Evolutionary conservation across 148 eudicot species (phyloP).

Genomic region (Selenicereus undatus): DNA sequence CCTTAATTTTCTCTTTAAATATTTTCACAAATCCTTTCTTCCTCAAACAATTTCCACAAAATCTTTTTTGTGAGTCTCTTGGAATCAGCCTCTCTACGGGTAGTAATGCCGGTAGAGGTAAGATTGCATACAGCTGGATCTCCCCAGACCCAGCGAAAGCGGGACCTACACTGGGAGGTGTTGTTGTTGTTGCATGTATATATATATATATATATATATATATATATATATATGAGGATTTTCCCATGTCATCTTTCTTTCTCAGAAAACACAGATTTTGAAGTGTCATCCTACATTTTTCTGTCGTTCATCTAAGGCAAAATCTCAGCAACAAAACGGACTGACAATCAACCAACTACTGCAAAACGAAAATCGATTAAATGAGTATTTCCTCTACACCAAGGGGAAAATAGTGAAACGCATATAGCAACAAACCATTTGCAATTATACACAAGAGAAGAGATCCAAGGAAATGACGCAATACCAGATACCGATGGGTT

Average conservation of each 20-base stretch:
- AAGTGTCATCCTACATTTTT: neutral
- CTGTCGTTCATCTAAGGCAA: constrained; percentile 1
- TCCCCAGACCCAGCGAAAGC: too few species aligned
- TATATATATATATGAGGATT: neutral
- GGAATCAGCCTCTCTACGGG: too few species aligned
- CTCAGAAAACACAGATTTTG: neutral
- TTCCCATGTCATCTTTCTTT: neutral
- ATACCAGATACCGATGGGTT: constrained; percentile 74
- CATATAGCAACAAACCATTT: neutral
- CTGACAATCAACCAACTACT: neutral
- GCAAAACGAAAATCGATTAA: neutral
- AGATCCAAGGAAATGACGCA: neutral
- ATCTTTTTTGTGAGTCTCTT: too few species aligned
- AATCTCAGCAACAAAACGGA: neutral
- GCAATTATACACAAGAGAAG: neutral
- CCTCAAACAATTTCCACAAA: too few species aligned
- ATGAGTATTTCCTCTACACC: neutral
- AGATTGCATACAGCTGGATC: too few species aligned
- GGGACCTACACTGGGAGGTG: too few species aligned
- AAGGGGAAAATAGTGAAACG: neutral
- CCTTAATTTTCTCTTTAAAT: too few species aligned
- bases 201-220: too few species aligned
- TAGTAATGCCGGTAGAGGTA: too few species aligned
- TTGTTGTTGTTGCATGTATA: too few species aligned
- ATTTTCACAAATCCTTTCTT: too few species aligned